These are phyloP conservation scores for Beauveria sp. DNA, from an alignment of 2,329 filamentous ascomycete genomes.

Conservation along the genomic window DNA sequence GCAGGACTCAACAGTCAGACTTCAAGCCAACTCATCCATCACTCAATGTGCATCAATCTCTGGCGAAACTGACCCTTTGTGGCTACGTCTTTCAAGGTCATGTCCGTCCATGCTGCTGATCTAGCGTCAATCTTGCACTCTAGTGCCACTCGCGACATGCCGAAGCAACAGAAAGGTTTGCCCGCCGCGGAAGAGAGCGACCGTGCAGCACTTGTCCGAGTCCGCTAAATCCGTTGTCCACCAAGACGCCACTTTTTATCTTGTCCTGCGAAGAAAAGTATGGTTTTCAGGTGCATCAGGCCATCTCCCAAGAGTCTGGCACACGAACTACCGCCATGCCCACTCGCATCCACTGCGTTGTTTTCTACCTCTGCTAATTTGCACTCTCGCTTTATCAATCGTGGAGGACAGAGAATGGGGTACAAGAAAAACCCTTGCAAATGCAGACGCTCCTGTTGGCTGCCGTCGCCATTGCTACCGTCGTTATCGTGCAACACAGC, in stretches of 20 bases:
- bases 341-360: slow-evolving; percentile 3
- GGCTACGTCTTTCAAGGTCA: too few species aligned
- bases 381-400: neutral
- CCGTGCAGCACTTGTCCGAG: neutral
- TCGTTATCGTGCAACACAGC: neutral
- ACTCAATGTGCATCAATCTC: too few species aligned
- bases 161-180: neutral
- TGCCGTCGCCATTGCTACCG: neutral
- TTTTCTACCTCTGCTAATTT: neutral
- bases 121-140: slow-evolving; percentile 1
- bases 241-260: neutral
- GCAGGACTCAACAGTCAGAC: neutral
- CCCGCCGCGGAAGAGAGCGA: neutral
- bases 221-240: slow-evolving; percentile 7
- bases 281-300: neutral
- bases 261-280: too few species aligned
- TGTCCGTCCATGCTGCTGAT: neutral
- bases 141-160: slow-evolving; percentile 6
- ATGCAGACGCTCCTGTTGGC: slow-evolving; percentile 2
- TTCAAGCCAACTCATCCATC: too few species aligned
- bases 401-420: neutral
- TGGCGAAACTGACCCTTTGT: too few species aligned
- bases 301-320: neutral
- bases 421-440: neutral
- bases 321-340: neutral